Base-by-base conservation (phyloP, 2,329 filamentous ascomycete species). In the Colletotrichum limetticola region DNA sequence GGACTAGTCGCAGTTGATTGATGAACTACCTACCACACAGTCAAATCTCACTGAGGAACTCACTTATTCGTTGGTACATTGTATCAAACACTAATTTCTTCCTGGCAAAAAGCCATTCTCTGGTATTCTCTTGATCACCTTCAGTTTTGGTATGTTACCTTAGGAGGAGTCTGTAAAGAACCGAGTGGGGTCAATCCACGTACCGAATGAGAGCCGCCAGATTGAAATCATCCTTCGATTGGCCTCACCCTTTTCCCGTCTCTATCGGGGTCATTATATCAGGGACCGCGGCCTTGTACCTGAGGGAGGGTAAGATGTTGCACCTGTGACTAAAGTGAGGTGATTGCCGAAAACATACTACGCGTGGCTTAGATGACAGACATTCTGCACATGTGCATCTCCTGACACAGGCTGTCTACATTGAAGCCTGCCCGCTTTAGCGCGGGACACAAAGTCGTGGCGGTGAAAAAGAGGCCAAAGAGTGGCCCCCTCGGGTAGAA, bases 391-490 rank as follows among this genome's bases (percentile, higher is more conserved):
- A 9, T 42, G 19, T 19, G n/a, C 46, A 53, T 22, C 12, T 22
- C 35, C 30, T 63, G n/a, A 16, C 32, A 35, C 26, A 35, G 24
- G 32, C 32, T 63, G 42, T 68, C 14, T n/a, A 63, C 56, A 57
- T 16, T 9, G 60, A 22, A 53, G 35, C 53, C 49, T 69, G 65
- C 26, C 56, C 19, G 30, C n/a, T 59, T 35, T 35, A 37, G 37
- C 66, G 37, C 46, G 53, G 60, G 70, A 46, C 59, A 70, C 55
- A 55, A 42, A 52, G 46, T 37, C 11, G 35, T 67, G 53, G 57
- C 62, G 62, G 62, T 74, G 71, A 72, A 62, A 72, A 52, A 5
- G 65, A 55, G 42, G 67, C n/a, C 55, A 35, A 49, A 14, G 26
- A 65, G 53, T 42, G 14, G 37, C 60, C 52, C 37, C 46, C 9